Evolutionary conservation across 1,139 yeast species (phyloP).

Genomic region (Pichia sp.): DNA sequence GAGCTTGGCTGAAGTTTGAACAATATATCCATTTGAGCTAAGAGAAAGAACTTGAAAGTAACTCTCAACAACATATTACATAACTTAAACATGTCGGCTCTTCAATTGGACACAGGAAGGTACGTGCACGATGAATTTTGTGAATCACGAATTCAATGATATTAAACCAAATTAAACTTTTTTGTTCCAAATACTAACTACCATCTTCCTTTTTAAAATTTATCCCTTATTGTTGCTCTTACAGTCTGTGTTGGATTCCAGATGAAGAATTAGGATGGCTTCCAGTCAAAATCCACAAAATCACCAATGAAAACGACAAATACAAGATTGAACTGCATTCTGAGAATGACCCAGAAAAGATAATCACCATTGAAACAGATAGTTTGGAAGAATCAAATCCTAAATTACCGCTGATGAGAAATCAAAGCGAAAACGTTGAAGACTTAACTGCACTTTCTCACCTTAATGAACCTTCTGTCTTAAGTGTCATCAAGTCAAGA

Average conservation of each 20-base stretch:
- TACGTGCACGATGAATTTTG: slow-evolving; percentile 1
- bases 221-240: slow-evolving; percentile 10
- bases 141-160: background rate
- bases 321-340: slow-evolving; percentile 51
- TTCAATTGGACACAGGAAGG: slow-evolving; percentile 11
- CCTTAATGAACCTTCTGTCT: slow-evolving; percentile 91
- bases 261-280: slow-evolving; percentile 87
- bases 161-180: background rate
- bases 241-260: slow-evolving; percentile 90
- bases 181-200: slow-evolving; percentile 7
- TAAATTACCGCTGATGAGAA: slow-evolving; percentile 75
- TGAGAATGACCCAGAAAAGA: slow-evolving; percentile 45
- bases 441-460: slow-evolving; percentile 89
- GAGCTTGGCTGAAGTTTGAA: too few species aligned
- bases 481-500: slow-evolving; percentile 87
- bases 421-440: slow-evolving; percentile 92
- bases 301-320: slow-evolving; percentile 42
- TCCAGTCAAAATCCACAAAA: slow-evolving; percentile 68
- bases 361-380: slow-evolving; percentile 46
- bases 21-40: too few species aligned
- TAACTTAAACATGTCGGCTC: slow-evolving; percentile 4
- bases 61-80: too few species aligned
- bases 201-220: background rate
- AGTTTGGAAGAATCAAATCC: slow-evolving; percentile 36
- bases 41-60: too few species aligned